Evolutionary conservation across 352 stramenopile species (phyloP), one percentile per base, ranked within the genome.

Genomic region (Pythium scleroteichum): DNA sequence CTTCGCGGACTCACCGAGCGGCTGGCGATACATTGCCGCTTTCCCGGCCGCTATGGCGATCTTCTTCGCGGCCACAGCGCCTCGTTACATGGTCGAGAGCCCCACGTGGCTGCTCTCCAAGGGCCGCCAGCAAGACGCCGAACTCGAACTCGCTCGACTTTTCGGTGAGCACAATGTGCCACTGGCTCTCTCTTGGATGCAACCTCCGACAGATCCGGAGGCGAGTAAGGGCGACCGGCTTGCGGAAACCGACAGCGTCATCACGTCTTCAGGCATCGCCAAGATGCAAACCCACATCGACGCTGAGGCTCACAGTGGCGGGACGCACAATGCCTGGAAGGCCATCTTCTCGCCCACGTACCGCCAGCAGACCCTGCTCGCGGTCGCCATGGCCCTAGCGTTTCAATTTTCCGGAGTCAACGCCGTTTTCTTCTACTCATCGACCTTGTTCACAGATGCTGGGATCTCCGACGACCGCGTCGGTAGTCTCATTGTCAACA

Each of bases 371-470:
- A 53, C 85, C 2, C 49, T 88, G 6, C 63, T 80, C 14, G 77
- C 77, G 0, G 75, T 85, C 42, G 72, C 66, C 4, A 60, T 88
- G 27, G 68, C 69, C 4, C 58, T 64, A 12, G 59, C 71, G 0
- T 74, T 85, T 51, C 80, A 88, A 47, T 71, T 90, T 39, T 82
- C 75, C 1, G 81, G 78, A 26, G 73, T 91, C 68, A 91, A 86
- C 49, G 82, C 76, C 32, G 74, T 89, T 12, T 89, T 88, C 59
- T 81, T 86, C 53, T 91, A 91, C 61, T 89, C 82, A 23, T 86
- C 75, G 17, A 62, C 62, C 8, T 67, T 89, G 17, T 91, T 89
- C 53, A 80, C 73, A 24, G 61, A 79, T 27, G 78, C 79, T 8
- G 81, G 81, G 6, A 73, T 91, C 39, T 49, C 62, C 0, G 82